phyloP scores from a whole-genome alignment of 257 asterid genomes.

The Solanum habrochaites region DNA sequence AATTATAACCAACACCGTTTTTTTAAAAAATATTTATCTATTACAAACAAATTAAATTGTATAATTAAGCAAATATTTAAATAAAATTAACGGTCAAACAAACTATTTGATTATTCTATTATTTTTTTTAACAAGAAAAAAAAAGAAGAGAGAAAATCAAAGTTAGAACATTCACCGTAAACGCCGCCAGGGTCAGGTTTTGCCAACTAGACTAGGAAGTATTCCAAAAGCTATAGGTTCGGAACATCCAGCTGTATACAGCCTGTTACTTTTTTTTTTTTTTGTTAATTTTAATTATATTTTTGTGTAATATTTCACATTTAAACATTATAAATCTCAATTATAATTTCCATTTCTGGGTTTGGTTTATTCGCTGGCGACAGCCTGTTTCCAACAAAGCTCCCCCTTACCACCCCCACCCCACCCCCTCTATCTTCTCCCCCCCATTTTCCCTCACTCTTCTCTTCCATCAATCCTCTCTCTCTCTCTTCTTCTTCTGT shows the following conservation, averaged over 20 bases:
- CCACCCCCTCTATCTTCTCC: slow-evolving; percentile 1
- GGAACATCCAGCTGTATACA: slow-evolving; percentile 31
- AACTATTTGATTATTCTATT: not conserved
- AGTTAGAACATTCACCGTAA: slow-evolving; percentile 21
- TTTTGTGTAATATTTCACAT: not conserved
- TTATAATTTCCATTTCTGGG: not conserved
- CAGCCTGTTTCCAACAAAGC: slow-evolving; percentile 90
- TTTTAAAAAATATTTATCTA: no score
- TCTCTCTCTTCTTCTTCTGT: slow-evolving; percentile 4
- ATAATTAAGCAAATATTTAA: no score
- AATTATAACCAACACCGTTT: no score
- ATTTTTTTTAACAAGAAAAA: no score
- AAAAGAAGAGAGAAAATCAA: not conserved
- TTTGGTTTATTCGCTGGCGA: slow-evolving; percentile 65
- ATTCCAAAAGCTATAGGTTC: slow-evolving; percentile 7
- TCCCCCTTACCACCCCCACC: slow-evolving; percentile 6
- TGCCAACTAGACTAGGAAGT: slow-evolving; percentile 17
- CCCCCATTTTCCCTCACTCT: slow-evolving; percentile 11
- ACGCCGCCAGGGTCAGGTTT: slow-evolving; percentile 15
- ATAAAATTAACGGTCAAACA: not conserved
- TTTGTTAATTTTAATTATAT: not conserved
- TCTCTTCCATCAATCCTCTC: slow-evolving; percentile 7
- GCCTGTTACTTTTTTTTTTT: slow-evolving; percentile 24
- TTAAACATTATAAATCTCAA: not conserved
- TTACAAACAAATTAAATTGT: no score